These are phyloP conservation scores for Austroboletus eburneus DNA, from an alignment of 768 basidiomycete genomes.

Conservation along the genomic window DNA sequence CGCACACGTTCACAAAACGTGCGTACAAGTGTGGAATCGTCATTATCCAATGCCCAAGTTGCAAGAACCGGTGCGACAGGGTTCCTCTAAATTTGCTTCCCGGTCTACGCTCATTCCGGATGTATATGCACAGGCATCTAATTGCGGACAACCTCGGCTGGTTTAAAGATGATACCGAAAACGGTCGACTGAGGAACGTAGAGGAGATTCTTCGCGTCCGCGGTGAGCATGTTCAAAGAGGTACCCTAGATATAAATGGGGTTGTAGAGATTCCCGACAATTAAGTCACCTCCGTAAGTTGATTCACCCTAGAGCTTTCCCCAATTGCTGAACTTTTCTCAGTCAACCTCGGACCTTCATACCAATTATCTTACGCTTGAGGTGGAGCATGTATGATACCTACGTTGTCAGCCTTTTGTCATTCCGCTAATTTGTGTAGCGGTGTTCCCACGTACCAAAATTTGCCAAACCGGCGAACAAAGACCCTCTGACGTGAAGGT, in stretches of 20 bases:
- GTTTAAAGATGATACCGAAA: constrained; percentile 81
- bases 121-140: constrained; percentile 50
- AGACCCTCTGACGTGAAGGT: not conserved
- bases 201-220: constrained; percentile 77
- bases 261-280: constrained; percentile 51
- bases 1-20: constrained; percentile 81
- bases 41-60: constrained; percentile 85
- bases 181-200: constrained; percentile 69
- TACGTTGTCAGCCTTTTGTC: not conserved
- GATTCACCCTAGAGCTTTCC: not conserved
- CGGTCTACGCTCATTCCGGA: not conserved
- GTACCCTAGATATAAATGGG: constrained; percentile 43
- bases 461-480: not conserved
- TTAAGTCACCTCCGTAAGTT: constrained; percentile 11
- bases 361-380: too few relatives aligned
- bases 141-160: constrained; percentile 90
- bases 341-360: too few relatives aligned
- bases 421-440: not conserved
- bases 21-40: constrained; percentile 89
- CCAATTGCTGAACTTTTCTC: too few relatives aligned
- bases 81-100: not conserved
- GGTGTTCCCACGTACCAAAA: not conserved
- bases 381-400: constrained; percentile 8
- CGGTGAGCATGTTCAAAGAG: constrained; percentile 69
- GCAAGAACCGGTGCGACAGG: constrained; percentile 70